phyloP scores from a whole-genome alignment of 768 basidiomycete genomes.

The Mycena kentingensis region DNA sequence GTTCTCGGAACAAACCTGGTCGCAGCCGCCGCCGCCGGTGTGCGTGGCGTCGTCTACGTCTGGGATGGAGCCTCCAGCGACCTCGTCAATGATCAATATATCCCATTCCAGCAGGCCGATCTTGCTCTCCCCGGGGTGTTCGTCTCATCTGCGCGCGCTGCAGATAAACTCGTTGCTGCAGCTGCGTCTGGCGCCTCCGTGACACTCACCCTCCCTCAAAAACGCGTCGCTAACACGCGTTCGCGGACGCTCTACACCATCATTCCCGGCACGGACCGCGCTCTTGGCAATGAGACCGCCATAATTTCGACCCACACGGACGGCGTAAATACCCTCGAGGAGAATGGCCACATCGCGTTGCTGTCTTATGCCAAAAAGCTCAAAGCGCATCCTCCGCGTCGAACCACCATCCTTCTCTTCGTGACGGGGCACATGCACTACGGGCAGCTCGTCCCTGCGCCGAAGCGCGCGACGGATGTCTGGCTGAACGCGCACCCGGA shows the following conservation, averaged over 20 bases:
- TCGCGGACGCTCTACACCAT: conserved; percentile 4
- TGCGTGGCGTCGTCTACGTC: background rate
- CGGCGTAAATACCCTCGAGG: conserved; percentile 1
- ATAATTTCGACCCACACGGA: conserved; percentile 3
- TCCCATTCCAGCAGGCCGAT: background rate
- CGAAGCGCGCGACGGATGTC: background rate
- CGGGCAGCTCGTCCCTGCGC: background rate
- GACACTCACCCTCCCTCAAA: background rate
- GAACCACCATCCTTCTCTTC: background rate
- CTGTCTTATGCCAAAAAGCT: background rate
- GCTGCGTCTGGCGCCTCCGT: background rate
- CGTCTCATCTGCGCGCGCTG: background rate
- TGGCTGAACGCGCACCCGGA: background rate
- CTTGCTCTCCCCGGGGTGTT: background rate
- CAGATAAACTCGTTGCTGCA: background rate
- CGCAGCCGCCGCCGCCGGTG: conserved; percentile 3
- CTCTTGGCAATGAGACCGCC: background rate
- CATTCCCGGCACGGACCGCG: background rate
- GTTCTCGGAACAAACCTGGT: background rate
- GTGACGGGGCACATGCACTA: background rate
- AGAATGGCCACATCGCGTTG: conserved; percentile 9
- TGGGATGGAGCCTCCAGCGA: background rate
- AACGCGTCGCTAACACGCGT: background rate
- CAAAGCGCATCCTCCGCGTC: background rate
- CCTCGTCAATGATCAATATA: background rate